Base-by-base conservation (phyloP, 2,329 filamentous ascomycete species). In the Stachybotrys elegans region DNA sequence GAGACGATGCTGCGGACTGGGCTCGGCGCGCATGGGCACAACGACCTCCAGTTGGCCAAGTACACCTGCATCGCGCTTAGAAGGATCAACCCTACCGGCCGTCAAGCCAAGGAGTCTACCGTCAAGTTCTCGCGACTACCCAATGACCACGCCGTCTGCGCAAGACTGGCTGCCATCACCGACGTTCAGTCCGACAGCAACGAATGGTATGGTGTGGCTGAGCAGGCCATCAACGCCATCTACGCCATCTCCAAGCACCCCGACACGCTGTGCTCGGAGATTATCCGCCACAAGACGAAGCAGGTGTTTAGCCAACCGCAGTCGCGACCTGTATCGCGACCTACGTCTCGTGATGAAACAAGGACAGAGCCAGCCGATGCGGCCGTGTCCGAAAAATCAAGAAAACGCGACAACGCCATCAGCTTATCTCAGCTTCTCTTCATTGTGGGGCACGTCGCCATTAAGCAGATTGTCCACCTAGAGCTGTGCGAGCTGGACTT, bases 401-500 rank as follows among this genome's bases (percentile, higher is more conserved):
- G 76, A 57, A 79, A 66, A 51, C 64, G 84, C 22, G 88, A 84
- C 53, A 79, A 83, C 5, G 83, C 88, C 1, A 76, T 90, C 38
- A 83, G 81, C 1, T 73, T 98, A 2, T 95, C 93, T 0, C 93
- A 97, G 57, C 76, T 98, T 2, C 75, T 98, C 0, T 97, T 97
- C 61, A 86, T 95, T 27, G 92, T 97, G 22, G 93, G 93, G 0
- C 93, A 98, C 59, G 87, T 97, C 39, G 93, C 93, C 13, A 93
- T 98, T 61, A 98, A 98, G 69, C 94, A 98, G 61, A 98, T 98
- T 55, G 94, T 98, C 1, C 93, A 98, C 62, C 79, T 98, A 11
- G 93, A 98, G 57, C 76, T 97, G n/a, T 95, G 91, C 62, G 93
- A 98, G 61, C 81, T 93, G 40, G 93, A 98, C 65, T 98, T 98